phyloP scores from a whole-genome alignment of 176 grass and related monocot genomes.

The Carex cristatella region DNA sequence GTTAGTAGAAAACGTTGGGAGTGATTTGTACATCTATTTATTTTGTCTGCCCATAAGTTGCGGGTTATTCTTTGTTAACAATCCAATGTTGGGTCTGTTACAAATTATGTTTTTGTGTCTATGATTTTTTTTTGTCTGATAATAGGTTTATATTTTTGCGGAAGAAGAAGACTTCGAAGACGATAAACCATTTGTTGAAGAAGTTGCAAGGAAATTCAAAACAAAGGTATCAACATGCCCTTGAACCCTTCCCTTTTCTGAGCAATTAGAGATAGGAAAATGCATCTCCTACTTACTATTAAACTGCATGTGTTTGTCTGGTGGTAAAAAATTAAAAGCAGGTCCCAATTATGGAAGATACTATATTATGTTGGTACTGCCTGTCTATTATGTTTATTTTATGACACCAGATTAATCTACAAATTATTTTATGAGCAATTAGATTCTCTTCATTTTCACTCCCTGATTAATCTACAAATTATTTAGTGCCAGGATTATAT shows the following conservation, averaged over 20 bases:
- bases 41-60: background rate
- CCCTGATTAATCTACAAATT: background rate
- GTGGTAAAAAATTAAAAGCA: background rate
- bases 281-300: background rate
- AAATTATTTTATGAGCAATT: background rate
- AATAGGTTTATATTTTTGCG: slow-evolving; percentile 75
- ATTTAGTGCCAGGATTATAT: slow-evolving; percentile 4
- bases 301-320: background rate
- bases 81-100: background rate
- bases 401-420: background rate
- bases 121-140: background rate
- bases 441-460: background rate
- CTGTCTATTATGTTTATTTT: background rate
- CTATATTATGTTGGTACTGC: background rate
- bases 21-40: background rate
- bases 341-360: background rate
- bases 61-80: background rate
- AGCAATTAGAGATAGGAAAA: slow-evolving; percentile 13
- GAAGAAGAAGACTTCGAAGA: slow-evolving; percentile 75
- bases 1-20: background rate
- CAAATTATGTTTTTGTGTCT: background rate
- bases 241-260: background rate
- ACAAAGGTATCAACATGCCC: slow-evolving; percentile 52
- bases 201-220: slow-evolving; percentile 68
- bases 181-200: slow-evolving; percentile 53